These are phyloP conservation scores for Solanum clarkiae DNA, from an alignment of 257 asterid species.

Conservation along the genomic window DNA sequence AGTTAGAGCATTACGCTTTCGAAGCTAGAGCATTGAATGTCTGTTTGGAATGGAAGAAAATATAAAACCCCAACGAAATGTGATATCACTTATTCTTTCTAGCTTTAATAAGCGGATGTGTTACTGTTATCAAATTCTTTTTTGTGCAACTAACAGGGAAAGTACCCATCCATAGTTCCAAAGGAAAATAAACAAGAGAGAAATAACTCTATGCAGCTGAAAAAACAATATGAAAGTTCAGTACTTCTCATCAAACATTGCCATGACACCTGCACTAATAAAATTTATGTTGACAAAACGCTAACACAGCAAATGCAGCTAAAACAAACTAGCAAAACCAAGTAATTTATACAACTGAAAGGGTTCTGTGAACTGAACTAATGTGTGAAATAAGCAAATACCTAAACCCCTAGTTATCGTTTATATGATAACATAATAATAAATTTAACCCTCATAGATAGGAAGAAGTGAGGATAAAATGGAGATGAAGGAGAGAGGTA, in stretches of 20 bases:
- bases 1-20: neutral
- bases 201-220: neutral
- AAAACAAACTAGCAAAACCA: neutral
- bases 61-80: neutral
- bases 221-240: neutral
- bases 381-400: neutral
- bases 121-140: neutral
- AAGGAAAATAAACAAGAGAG: neutral
- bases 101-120: neutral
- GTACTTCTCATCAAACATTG: neutral
- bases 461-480: neutral
- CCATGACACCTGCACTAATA: neutral
- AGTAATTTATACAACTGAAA: neutral
- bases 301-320: neutral
- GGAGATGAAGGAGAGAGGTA: conserved; percentile 1
- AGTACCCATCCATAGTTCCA: neutral
- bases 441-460: neutral
- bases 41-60: neutral
- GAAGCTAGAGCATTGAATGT: neutral
- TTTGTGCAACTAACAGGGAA: neutral
- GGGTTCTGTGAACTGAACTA: neutral
- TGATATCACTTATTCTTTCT: neutral
- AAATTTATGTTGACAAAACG: neutral
- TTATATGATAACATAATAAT: neutral
- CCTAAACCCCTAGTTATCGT: neutral